Base-by-base conservation (phyloP, 2,329 filamentous ascomycete genomes). In the Chaetomiaceae sp. region DNA sequence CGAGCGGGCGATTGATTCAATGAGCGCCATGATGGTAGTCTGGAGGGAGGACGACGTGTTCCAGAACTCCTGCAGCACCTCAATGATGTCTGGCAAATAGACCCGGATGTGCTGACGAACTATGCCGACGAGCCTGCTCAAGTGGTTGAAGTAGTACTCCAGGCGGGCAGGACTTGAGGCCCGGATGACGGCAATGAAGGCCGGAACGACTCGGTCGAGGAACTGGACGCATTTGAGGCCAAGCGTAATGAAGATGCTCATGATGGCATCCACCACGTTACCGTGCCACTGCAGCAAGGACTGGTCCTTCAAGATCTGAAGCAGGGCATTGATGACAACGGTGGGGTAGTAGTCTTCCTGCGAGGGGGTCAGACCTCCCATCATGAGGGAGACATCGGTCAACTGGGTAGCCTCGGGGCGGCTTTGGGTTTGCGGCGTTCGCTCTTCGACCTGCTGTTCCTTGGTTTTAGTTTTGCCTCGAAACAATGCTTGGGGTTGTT, bases 311-410 rank as follows among this genome's bases (percentile, higher is more conserved):
- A 99, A 74, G 61, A 99, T 91, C 53, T 91, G 87, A 64, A 99
- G 84, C 11, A 99, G 79, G 1, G 94, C 95, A 64, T 96, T 96
- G 67, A 99, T 96, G 43, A 96, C 94, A 17, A 99, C 91, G 0
- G 94, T 99, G 0, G 94, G 94, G 66, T 96, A 99, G 70, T 99
- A 99, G 64, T 99, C 94, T 66, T 99, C 96, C 65, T 89, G 96
- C 0, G 92, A 97, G 0, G 94, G 95, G 0, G 91, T 97, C 37
- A 96, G 78, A 14, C 95, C 94, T 38, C 89, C 91, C 92, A 99
- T 99, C 78, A 99, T 97, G 27, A 99, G 79, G 3, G 91, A 94
- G 42, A 99, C 95, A 69, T 99, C 94, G 0, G 92, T 95, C 63
- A 95, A 74, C 53, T 84, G 82, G 37, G 80, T 82, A 1, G 78